Evolutionary conservation across 331 rosid genomes (phyloP).

Genomic region (Malus hybrid): DNA sequence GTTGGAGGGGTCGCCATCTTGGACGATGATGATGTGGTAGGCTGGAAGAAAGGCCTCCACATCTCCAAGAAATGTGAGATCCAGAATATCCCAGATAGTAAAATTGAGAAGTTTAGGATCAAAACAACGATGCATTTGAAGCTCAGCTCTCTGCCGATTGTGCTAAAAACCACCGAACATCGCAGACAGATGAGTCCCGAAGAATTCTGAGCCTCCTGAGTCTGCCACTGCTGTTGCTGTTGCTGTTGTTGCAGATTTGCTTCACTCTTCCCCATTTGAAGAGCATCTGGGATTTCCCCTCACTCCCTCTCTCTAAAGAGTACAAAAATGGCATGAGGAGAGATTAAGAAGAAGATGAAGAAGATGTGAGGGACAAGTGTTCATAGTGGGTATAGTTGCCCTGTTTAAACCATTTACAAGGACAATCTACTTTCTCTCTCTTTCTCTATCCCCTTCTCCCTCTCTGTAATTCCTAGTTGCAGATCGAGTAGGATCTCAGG

Average conservation of each 20-base stretch:
- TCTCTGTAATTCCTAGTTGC: no score
- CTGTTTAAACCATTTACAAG: background rate
- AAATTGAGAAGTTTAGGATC: constrained; percentile 42
- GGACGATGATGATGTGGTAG: constrained; percentile 17
- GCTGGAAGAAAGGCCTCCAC: constrained; percentile 12
- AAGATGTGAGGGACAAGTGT: constrained; percentile 28
- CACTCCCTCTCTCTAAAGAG: constrained; percentile 6
- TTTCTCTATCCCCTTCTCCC: no score
- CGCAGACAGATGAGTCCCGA: constrained; percentile 33
- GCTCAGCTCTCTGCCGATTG: constrained; percentile 35
- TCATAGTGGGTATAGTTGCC: constrained; percentile 14
- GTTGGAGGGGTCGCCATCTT: no score
- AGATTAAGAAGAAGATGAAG: background rate
- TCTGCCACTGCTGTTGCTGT: constrained; percentile 1
- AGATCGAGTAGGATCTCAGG: no score
- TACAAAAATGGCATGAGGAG: background rate
- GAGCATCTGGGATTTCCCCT: constrained; percentile 63
- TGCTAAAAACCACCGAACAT: constrained; percentile 31
- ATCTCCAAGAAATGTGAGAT: constrained; percentile 35
- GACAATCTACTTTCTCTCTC: no score
- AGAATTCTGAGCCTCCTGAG: constrained; percentile 14
- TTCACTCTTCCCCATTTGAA: constrained; percentile 75
- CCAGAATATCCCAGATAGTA: constrained; percentile 74
- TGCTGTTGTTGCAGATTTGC: constrained; percentile 31
- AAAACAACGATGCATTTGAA: constrained; percentile 65